phyloP scores from a whole-genome alignment of 495 filamentous ascomycete species.

The Talaromyces proteolyticus region DNA sequence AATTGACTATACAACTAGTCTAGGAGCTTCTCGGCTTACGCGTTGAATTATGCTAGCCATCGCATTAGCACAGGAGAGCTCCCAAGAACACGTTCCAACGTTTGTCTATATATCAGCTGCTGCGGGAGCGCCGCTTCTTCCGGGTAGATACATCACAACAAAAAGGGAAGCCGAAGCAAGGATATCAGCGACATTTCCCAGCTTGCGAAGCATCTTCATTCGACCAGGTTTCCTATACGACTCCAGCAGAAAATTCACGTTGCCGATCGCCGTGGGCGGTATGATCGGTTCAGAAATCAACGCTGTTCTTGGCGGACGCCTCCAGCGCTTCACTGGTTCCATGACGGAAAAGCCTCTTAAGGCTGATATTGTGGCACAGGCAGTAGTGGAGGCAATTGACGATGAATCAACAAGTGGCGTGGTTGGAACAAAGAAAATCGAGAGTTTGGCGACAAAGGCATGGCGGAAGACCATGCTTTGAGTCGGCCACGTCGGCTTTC shows the following conservation, averaged over 20 bases:
- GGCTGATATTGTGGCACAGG: constrained; percentile 79
- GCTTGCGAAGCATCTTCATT: constrained; percentile 74
- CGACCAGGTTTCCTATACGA: constrained; percentile 90
- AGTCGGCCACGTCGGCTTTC: constrained; percentile 9
- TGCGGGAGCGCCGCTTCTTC: constrained; percentile 76
- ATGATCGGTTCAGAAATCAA: constrained; percentile 67
- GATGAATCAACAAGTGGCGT: constrained; percentile 64
- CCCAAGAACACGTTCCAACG: constrained; percentile 50
- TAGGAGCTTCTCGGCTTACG: neutral
- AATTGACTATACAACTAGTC: too few species aligned
- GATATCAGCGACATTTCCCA: constrained; percentile 64
- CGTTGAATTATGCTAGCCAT: constrained; percentile 38
- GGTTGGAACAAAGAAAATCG: constrained; percentile 62
- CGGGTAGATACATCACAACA: constrained; percentile 78
- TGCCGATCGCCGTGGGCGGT: constrained; percentile 74
- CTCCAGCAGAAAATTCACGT: constrained; percentile 68
- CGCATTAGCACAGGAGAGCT: constrained; percentile 76
- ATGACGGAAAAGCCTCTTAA: constrained; percentile 81
- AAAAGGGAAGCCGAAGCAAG: constrained; percentile 85
- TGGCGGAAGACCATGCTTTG: constrained; percentile 82
- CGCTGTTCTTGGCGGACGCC: constrained; percentile 60
- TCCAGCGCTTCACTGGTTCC: constrained; percentile 69
- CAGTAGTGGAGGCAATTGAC: constrained; percentile 71
- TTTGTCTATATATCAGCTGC: constrained; percentile 90
- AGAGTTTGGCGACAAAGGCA: constrained; percentile 64